Base-by-base conservation (phyloP, 805 yeast species). In the Priceomyces melissophilus region DNA sequence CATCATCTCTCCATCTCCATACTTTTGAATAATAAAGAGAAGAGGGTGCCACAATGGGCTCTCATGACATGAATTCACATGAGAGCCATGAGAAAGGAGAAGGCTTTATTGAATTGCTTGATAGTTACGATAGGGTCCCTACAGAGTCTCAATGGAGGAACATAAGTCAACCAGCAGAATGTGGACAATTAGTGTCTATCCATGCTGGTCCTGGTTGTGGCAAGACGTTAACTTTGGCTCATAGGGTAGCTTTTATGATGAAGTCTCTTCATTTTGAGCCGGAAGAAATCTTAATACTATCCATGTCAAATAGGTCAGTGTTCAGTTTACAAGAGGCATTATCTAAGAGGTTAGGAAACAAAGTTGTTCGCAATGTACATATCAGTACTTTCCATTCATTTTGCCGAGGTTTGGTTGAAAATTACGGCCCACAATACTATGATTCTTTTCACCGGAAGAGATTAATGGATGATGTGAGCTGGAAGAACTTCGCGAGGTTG, bases 141-240 rank as follows among this genome's bases (percentile, higher is more conserved):
- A 78, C 84, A 0, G 58, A 57, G 2, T 55, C 75, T 0, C 88
- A 82, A 53, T 43, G 50, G 35, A 53, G 55, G 11, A 76, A 79
- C 4, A 74, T 81, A 8, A 52, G 58, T 1, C 58, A 59, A 41
- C 76, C 79, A 1, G 55, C 65, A 4, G 53, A 44, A 4, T 63
- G 67, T 6, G 55, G 63, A 12, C 59, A 68, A 6, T 60, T 81
- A 0, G 56, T 84, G 4, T 67, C 76, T 29, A 67, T 84, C 1
- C 63, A 70, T 7, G 85, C 89, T 0, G 88, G 88, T 0, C 88
- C 90, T 0, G 89, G 90, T 3, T 75, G 85, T 7, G 90, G 91
- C 2, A 84, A 84, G 52, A 82, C 89, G 0, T 63, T 66, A 27
- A 82, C 88, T 0, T 49, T 84, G 25, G 72, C 78, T 3, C 65